Evolutionary conservation across 2,329 filamentous ascomycete species (phyloP), one percentile per base, ranked within the genome.

Genomic region (Pseudogymnoascus sp.): DNA sequence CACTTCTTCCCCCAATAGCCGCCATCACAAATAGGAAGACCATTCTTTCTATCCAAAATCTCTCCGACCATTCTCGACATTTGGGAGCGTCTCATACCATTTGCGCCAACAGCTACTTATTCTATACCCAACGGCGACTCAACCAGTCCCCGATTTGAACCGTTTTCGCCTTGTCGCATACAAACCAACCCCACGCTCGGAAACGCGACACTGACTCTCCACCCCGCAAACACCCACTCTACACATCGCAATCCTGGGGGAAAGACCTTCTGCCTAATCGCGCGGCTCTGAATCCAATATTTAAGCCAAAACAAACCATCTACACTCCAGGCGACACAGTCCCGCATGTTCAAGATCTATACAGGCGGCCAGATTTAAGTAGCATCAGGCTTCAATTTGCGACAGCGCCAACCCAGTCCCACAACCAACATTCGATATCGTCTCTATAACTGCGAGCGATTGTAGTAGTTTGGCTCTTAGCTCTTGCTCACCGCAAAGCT

Each of bases 141-240:
- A 10, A 29, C 14, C n/a, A 29, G 14, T 49, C 23, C 26, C 43
- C 29, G 11, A 31, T 49, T 29, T 49, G 43, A 49, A 16, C 43
- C 43, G 29, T 49, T 49, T 14, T 10, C 43, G 43, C 23, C 43
- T 29, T 49, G 43, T 49, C 43, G 43, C 43, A 49, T 49, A 45
- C 41, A 49, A 10, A n/a, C 43, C 43, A 12, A 29, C 43, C 43
- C 43, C 43, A 49, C 43, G 23, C 23, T 16, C 7, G 23, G 23
- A 49, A 49, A 49, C 43, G 38, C 38, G 60, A 61, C 60, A 26
- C 60, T 45, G 45, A 41, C 49, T 59, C 49, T 41, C 60, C 29
- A 31, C 60, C 39, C 38, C 39, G 49, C 19, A 49, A 49, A 41
- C 39, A 33, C 38, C 33, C 38, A 49, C 23, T 49, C 38, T 26